Evolutionary conservation across 257 asterid species (phyloP).

Genomic region (Penstemon eatonii): DNA sequence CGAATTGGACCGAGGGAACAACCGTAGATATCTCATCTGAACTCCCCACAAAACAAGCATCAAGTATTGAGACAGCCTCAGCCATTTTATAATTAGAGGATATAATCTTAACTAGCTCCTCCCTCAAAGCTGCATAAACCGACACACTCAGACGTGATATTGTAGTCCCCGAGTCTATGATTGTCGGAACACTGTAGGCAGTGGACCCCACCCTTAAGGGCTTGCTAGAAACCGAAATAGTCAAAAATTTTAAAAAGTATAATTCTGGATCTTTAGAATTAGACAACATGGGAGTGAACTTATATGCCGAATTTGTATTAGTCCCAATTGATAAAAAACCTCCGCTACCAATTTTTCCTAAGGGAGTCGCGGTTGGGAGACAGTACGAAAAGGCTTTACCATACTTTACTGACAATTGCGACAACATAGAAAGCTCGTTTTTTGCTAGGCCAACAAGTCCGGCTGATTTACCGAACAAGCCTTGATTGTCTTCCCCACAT

Average conservation of each 20-base stretch:
- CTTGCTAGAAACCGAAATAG: slow-evolving; percentile 38
- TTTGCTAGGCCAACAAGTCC: slow-evolving; percentile 56
- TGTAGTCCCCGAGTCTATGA: slow-evolving; percentile 60
- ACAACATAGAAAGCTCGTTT: slow-evolving; percentile 46
- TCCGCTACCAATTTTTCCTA: slow-evolving; percentile 40
- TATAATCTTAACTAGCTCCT: slow-evolving; percentile 36
- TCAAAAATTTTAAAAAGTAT: slow-evolving; percentile 42
- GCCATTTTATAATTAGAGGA: slow-evolving; percentile 33
- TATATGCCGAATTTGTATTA: slow-evolving; percentile 29
- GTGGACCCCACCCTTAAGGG: slow-evolving; percentile 32
- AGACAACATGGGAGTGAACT: slow-evolving; percentile 56
- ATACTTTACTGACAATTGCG: slow-evolving; percentile 45
- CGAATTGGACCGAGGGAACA: slow-evolving; percentile 41
- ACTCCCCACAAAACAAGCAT: slow-evolving; percentile 49
- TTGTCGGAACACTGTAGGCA: slow-evolving; percentile 39
- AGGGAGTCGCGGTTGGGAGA: slow-evolving; percentile 45
- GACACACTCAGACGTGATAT: slow-evolving; percentile 42
- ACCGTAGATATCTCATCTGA: slow-evolving; percentile 26
- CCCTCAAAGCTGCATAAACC: slow-evolving; percentile 41
- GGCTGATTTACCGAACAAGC: slow-evolving; percentile 54
- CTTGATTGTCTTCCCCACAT: slow-evolving; percentile 52
- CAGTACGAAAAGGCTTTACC: slow-evolving; percentile 52
- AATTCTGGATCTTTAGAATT: slow-evolving; percentile 40
- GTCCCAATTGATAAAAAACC: slow-evolving; percentile 51
- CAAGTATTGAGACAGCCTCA: slow-evolving; percentile 42